Percentiles rank a stretch among this genome's conserved stretches.
These are phyloP conservation scores for Sarocladium kiliense DNA, from an alignment of 2,329 filamentous ascomycete genomes.

Conservation along the genomic window DNA sequence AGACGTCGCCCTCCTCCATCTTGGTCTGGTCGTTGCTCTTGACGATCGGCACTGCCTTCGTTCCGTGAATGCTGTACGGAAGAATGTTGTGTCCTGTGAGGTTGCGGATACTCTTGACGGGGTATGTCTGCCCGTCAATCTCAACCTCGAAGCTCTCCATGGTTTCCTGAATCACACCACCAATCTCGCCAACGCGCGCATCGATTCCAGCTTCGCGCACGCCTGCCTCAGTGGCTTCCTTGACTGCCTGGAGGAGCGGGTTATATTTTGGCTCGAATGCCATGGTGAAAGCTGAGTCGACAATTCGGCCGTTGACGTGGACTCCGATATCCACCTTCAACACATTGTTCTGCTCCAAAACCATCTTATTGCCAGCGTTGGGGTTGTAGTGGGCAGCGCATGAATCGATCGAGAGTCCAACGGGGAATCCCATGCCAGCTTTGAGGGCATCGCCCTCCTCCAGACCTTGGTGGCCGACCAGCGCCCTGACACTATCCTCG, in stretches of 20 bases:
- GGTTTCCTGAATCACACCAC: conserved; percentile 77
- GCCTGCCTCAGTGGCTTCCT: conserved; percentile 78
- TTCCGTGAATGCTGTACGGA: conserved; percentile 85
- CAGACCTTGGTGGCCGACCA: conserved; percentile 72
- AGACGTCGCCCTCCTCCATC: conserved; percentile 96
- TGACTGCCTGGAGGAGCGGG: conserved; percentile 66
- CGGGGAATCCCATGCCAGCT: conserved; percentile 83
- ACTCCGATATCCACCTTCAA: conserved; percentile 82
- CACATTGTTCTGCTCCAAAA: conserved; percentile 68
- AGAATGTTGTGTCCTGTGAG: conserved; percentile 87
- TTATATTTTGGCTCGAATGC: conserved; percentile 72
- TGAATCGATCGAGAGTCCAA: conserved; percentile 77
- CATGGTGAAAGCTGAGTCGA: conserved; percentile 77
- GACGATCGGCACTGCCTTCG: conserved; percentile 90
- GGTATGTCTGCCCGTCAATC: conserved; percentile 71
- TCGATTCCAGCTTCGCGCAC: conserved; percentile 84
- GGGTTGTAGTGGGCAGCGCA: conserved; percentile 84
- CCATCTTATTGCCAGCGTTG: conserved; percentile 77
- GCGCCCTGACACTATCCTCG: conserved; percentile 71
- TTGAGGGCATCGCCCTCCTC: conserved; percentile 73
- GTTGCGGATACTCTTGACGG: conserved; percentile 81
- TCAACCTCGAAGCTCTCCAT: conserved; percentile 94
- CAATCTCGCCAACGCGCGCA: conserved; percentile 80
- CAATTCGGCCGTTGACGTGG: conserved; percentile 73
- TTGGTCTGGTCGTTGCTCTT: conserved; percentile 84